Evolutionary conservation across 345 rosid genomes (phyloP).

Genomic region (Melastoma malabathricum): DNA sequence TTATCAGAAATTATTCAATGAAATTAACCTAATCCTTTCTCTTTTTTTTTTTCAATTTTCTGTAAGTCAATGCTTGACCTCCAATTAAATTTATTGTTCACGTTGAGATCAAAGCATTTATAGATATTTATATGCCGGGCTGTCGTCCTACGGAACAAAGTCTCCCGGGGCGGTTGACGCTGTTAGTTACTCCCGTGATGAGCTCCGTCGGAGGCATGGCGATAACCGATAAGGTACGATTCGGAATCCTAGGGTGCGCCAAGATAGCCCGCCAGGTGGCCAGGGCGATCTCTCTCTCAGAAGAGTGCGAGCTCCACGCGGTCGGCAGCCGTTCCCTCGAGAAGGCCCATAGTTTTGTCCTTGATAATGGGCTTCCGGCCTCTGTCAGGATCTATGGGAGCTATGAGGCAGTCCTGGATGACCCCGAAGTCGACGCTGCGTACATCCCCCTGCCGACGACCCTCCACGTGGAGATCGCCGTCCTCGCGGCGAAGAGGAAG

Average conservation of each 20-base stretch:
- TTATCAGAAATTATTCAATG: no score
- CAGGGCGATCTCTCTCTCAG: conserved; percentile 21
- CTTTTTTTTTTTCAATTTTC: no score
- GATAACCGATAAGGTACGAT: conserved; percentile 1
- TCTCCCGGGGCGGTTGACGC: no score
- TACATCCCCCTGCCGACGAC: conserved; percentile 32
- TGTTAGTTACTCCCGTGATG: no score
- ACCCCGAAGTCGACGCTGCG: conserved; percentile 22
- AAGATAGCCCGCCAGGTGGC: conserved; percentile 22
- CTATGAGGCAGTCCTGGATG: conserved; percentile 26
- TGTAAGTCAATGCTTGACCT: no score
- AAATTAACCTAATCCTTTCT: no score
- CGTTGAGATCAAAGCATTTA: no score
- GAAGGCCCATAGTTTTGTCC: conserved; percentile 20
- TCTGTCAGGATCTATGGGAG: conserved; percentile 19
- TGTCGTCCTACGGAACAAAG: no score
- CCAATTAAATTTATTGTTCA: no score
- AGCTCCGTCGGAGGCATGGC: no score
- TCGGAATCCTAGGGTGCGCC: conserved; percentile 35
- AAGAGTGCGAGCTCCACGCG: conserved; percentile 19
- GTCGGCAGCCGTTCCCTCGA: conserved; percentile 25
- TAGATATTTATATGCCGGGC: no score
- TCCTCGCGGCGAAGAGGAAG: conserved; percentile 24
- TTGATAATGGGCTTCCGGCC: conserved; percentile 19
- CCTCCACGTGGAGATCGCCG: conserved; percentile 25